phyloP scores from a whole-genome alignment of 2,329 filamentous ascomycete genomes.

The Paecilomyces dactylethromorphus region DNA sequence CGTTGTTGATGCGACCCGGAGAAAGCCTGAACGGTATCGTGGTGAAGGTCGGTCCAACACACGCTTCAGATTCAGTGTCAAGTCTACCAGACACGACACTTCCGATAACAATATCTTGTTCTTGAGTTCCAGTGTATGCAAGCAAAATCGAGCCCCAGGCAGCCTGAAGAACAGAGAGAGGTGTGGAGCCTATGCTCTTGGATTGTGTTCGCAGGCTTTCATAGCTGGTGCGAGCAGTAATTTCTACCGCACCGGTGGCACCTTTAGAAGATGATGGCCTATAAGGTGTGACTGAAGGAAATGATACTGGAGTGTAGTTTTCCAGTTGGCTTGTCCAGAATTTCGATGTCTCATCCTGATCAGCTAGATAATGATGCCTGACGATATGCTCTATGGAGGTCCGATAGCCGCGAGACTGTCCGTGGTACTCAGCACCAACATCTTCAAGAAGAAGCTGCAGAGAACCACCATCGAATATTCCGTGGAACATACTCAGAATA shows the following conservation, averaged over 20 bases:
- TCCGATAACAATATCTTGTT: conserved; percentile 28
- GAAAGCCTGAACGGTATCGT: conserved; percentile 26
- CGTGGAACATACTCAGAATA: conserved; percentile 30
- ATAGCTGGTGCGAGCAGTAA: conserved; percentile 13
- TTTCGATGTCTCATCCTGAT: conserved; percentile 10
- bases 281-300: conserved; percentile 18
- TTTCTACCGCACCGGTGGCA: conserved; percentile 13
- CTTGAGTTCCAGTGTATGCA: conserved; percentile 24
- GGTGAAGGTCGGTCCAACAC: conserved; percentile 29
- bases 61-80: conserved; percentile 15
- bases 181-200: conserved; percentile 19
- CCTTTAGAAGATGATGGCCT: conserved; percentile 8
- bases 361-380: conserved; percentile 17
- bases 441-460: conserved; percentile 27
- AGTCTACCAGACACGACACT: conserved; percentile 27
- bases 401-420: conserved; percentile 5
- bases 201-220: conserved; percentile 24
- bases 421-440: conserved; percentile 16
- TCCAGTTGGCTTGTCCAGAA: conserved; percentile 17
- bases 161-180: conserved; percentile 29
- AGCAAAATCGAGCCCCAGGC: conserved; percentile 29
- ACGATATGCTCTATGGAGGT: conserved; percentile 19
- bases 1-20: conserved; percentile 10
- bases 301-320: conserved; percentile 11
- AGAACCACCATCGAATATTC: conserved; percentile 32